Conservation (phyloP, 2,329 filamentous ascomycete genomes). For the Colletotrichum cereale region DNA sequence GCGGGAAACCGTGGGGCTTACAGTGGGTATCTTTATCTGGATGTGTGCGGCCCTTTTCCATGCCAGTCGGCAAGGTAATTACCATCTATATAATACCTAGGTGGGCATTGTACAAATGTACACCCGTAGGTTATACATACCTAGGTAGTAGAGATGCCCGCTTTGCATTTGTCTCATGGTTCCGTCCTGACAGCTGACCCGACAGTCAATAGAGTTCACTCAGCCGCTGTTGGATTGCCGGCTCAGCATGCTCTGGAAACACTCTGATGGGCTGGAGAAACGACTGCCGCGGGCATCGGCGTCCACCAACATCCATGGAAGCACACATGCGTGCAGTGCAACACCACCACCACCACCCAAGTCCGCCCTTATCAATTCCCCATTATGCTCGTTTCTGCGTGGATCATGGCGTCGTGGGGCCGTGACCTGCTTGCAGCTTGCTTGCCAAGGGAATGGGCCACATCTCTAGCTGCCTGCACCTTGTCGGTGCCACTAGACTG, state of each 20-base stretch:
- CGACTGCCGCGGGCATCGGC: not conserved
- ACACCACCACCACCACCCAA: constrained; percentile 17
- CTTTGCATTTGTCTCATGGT: not conserved
- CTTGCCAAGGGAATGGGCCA: constrained; percentile 13
- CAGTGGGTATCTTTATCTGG: constrained; percentile 5
- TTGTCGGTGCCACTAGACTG: constrained; percentile 9
- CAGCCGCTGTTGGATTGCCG: constrained; percentile 15
- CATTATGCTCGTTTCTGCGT: constrained; percentile 26
- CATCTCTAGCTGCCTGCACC: not conserved
- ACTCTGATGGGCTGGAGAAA: not conserved
- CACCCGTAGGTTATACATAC: too few relatives aligned
- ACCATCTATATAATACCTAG: not conserved
- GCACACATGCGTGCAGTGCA: too few relatives aligned
- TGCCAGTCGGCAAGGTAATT: not conserved
- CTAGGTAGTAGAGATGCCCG: not conserved
- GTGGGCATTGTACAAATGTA: not conserved
- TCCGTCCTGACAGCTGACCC: constrained; percentile 19
- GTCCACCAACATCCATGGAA: not conserved
- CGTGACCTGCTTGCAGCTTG: constrained; percentile 4
- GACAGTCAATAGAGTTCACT: constrained; percentile 1
- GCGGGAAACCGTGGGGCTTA: constrained; percentile 4
- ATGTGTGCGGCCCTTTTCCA: constrained; percentile 11
- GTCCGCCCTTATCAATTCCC: constrained; percentile 13
- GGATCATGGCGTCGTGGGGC: constrained; percentile 19
- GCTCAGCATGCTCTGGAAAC: not conserved